Conservation (phyloP, 805 yeast species). For the Candida ascalaphidarum region DNA sequence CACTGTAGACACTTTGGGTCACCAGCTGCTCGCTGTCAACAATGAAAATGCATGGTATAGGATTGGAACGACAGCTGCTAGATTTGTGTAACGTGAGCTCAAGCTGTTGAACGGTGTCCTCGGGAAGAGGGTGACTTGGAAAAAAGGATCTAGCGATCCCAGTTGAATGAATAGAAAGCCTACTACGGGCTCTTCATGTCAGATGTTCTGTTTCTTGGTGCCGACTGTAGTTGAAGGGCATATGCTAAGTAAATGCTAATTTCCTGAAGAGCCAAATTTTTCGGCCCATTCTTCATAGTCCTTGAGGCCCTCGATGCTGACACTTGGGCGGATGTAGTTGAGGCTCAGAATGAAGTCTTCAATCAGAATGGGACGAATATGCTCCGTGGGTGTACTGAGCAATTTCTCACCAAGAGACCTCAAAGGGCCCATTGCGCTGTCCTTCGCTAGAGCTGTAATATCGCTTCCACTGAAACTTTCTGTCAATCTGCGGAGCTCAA, state of each 20-base stretch:
- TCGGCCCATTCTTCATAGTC: conserved; percentile 87
- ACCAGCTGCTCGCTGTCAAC: too few species aligned
- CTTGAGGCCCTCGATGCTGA: conserved; percentile 68
- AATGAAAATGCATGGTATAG: too few species aligned
- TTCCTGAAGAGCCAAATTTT: conserved; percentile 83
- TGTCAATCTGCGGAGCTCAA: conserved; percentile 54
- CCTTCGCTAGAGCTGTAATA: conserved; percentile 87
- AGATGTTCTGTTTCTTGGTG: background rate
- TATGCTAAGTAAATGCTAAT: conserved; percentile 26
- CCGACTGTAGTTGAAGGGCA: too few species aligned
- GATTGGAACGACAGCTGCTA: too few species aligned
- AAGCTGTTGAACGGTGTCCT: too few species aligned
- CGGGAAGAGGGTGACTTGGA: too few species aligned
- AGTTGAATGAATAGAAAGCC: too few species aligned
- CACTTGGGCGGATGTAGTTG: conserved; percentile 79
- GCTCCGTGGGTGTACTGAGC: conserved; percentile 57
- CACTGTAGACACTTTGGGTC: too few species aligned
- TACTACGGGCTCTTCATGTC: background rate
- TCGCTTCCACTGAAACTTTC: conserved; percentile 90
- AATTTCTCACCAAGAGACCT: conserved; percentile 83
- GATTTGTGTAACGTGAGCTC: too few species aligned
- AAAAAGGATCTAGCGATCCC: too few species aligned
- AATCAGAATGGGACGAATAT: conserved; percentile 67
- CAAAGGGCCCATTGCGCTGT: conserved; percentile 97
- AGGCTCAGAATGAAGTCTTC: conserved; percentile 71